Conservation (phyloP, 1,139 yeast species). For the Trichomonascaceae sp. region DNA sequence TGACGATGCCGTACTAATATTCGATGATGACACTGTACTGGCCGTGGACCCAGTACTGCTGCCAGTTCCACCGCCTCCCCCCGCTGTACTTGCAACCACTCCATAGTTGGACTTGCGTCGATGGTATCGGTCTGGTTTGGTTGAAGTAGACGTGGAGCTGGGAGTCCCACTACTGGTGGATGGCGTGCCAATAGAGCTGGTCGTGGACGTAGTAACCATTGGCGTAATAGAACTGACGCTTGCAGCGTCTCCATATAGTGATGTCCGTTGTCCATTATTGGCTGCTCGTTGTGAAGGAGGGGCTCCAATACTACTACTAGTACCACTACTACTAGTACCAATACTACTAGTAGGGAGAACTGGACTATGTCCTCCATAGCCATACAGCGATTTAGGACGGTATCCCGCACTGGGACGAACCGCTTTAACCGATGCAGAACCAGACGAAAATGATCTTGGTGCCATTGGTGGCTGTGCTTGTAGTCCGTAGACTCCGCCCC, state of each 20-base stretch:
- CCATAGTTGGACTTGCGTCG: slow-evolving; percentile 14
- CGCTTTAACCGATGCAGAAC: background rate
- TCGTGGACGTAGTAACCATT: slow-evolving; percentile 1
- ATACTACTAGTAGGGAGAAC: slow-evolving; percentile 5
- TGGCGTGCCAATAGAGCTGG: slow-evolving; percentile 1
- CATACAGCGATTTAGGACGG: slow-evolving; percentile 9
- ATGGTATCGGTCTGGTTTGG: slow-evolving; percentile 21
- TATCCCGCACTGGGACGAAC: background rate
- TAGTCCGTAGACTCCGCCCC: background rate
- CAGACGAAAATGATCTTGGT: background rate
- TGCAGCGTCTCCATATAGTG: background rate
- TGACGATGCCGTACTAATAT: slow-evolving; percentile 1
- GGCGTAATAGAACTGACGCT: background rate
- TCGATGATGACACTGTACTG: slow-evolving; percentile 3
- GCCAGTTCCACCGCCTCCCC: background rate
- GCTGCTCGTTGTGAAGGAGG: background rate
- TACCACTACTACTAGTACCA: background rate
- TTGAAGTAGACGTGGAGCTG: slow-evolving; percentile 4
- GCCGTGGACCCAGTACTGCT: slow-evolving; percentile 1
- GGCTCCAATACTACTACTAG: background rate
- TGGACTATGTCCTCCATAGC: slow-evolving; percentile 6
- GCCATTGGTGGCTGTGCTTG: slow-evolving; percentile 2
- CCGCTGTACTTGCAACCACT: background rate
- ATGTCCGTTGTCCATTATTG: background rate
- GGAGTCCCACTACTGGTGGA: slow-evolving; percentile 1